Conservation (phyloP, 1,284 basidiomycete genomes). For the Ganoderma multipileum region DNA sequence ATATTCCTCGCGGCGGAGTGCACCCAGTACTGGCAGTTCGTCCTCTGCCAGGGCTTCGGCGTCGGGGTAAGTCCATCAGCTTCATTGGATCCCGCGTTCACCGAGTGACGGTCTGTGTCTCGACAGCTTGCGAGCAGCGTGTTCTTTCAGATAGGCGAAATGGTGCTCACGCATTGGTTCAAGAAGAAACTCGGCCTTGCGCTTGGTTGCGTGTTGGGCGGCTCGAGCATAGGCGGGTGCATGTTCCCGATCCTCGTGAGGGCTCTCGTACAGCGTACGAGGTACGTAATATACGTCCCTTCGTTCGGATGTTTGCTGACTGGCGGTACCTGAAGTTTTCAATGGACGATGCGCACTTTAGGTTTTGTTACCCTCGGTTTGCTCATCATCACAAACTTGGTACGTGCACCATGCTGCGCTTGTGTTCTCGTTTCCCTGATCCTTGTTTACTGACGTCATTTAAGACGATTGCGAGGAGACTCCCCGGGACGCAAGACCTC, state of each 20-base stretch:
- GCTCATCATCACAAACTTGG: conserved; percentile 51
- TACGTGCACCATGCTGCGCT: neutral
- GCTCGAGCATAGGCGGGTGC: conserved; percentile 50
- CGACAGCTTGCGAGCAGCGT: neutral
- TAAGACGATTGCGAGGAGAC: neutral
- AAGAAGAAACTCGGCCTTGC: conserved; percentile 46
- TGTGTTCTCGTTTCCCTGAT: neutral
- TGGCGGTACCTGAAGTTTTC: neutral
- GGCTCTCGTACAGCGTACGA: conserved; percentile 44
- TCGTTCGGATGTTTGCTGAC: neutral
- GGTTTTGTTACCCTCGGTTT: conserved; percentile 55
- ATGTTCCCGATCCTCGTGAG: conserved; percentile 49
- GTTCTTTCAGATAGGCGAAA: neutral
- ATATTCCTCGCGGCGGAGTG: conserved; percentile 57
- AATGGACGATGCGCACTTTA: conserved; percentile 64
- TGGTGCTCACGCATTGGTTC: conserved; percentile 51
- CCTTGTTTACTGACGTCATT: neutral
- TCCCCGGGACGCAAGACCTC: neutral
- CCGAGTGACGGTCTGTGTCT: too few species aligned
- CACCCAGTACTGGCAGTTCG: conserved; percentile 56
- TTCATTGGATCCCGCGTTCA: neutral
- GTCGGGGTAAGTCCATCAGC: conserved; percentile 42
- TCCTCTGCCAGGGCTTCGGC: conserved; percentile 54
- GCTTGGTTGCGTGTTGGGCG: conserved; percentile 45
- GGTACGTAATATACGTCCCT: conserved; percentile 24